Percentiles rank a stretch among this genome's conserved stretches.
Evolutionary conservation across 257 asterid genomes (phyloP).

Genomic region (Nicotiana tomentosiformis): DNA sequence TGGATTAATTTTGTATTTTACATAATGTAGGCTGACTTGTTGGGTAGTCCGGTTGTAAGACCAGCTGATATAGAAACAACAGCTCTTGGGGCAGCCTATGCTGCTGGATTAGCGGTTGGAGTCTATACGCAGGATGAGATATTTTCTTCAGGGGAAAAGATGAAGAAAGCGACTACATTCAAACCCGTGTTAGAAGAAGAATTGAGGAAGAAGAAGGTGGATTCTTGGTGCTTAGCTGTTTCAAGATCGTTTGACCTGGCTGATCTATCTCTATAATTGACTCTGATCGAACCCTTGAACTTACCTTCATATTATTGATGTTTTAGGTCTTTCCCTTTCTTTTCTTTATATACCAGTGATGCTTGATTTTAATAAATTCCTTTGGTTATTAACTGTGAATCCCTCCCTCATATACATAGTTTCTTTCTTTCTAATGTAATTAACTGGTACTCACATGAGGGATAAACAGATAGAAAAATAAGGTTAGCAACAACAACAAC

Average conservation of each 20-base stretch:
- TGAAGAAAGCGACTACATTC: slow-evolving; percentile 47
- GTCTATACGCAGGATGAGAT: slow-evolving; percentile 68
- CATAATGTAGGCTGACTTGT: slow-evolving; percentile 57
- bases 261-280: slow-evolving; percentile 51
- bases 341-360: background rate
- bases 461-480: background rate
- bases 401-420: background rate
- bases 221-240: slow-evolving; percentile 91
- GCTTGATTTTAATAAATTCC: background rate
- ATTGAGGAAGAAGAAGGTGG: slow-evolving; percentile 66
- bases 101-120: slow-evolving; percentile 90
- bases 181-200: slow-evolving; percentile 43
- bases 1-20: background rate
- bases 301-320: background rate
- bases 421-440: background rate
- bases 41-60: slow-evolving; percentile 74
- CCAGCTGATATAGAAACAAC: slow-evolving; percentile 92
- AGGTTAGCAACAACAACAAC: background rate
- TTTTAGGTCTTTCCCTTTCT: background rate
- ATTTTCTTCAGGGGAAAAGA: slow-evolving; percentile 53
- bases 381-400: background rate
- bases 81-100: slow-evolving; percentile 96
- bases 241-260: slow-evolving; percentile 77
- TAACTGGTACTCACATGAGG: background rate
- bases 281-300: background rate